Percentiles rank a stretch among this genome's conserved stretches.
phyloP scores from a whole-genome alignment of 192 early-diverging fungal species.

The Backusella circina region DNA sequence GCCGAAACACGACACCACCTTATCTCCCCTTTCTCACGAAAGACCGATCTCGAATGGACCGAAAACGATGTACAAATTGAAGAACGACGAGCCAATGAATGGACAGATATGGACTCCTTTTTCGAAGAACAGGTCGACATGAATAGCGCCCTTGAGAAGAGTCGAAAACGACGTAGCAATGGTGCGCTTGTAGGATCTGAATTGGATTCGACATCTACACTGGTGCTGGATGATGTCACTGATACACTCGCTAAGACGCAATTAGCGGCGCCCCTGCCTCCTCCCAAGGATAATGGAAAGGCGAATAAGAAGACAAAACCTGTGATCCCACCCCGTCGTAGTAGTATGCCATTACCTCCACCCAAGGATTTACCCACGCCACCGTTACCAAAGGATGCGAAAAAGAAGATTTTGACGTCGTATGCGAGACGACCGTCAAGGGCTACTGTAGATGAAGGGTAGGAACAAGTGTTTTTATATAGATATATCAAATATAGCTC shows the following conservation, averaged over 20 bases:
- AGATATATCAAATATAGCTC: neutral
- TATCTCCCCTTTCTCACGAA: neutral
- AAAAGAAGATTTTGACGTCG: neutral
- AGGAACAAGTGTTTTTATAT: neutral
- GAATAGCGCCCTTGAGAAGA: neutral
- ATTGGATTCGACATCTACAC: neutral
- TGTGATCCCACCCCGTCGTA: neutral
- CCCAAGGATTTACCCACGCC: neutral
- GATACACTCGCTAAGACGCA: neutral
- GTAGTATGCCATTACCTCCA: conserved; percentile 4
- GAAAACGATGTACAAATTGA: neutral
- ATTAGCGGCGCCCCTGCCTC: neutral
- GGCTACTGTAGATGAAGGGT: neutral
- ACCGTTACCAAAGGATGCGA: neutral
- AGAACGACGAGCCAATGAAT: neutral
- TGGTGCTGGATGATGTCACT: neutral
- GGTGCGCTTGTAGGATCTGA: neutral
- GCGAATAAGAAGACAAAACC: neutral
- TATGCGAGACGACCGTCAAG: conserved; percentile 2
- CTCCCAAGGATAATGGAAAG: neutral
- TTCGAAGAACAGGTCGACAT: neutral
- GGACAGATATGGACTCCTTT: neutral
- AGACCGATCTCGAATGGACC: neutral
- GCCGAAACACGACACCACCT: neutral
- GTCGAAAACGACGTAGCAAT: neutral